Conservation (phyloP, 768 basidiomycete species). For the Amanita molliuscula region DNA sequence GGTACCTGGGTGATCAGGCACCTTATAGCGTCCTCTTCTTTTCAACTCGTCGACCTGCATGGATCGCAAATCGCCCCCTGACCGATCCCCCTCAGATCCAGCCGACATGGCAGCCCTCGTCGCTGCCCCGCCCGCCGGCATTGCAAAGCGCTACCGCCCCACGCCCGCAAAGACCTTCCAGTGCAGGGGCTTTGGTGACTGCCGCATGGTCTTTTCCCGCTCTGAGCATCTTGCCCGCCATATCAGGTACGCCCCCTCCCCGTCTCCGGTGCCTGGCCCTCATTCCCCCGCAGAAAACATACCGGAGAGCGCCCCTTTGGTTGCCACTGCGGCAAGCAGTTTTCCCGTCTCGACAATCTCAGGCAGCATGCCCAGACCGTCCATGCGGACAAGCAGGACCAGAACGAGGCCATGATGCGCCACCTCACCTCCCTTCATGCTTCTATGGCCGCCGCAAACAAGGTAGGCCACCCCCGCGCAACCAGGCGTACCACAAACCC, state of each 20-base stretch:
- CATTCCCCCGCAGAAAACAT: conserved; percentile 63
- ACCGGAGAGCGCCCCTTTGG: conserved; percentile 95
- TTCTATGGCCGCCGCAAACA: conserved; percentile 57
- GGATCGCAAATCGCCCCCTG: conserved; percentile 23
- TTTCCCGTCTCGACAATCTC: conserved; percentile 93
- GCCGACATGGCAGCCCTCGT: conserved; percentile 17
- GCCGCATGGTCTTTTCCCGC: conserved; percentile 93
- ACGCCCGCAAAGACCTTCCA: conserved; percentile 91
- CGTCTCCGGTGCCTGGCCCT: conserved; percentile 10
- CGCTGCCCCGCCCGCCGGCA: conserved; percentile 15
- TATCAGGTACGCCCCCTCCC: conserved; percentile 57
- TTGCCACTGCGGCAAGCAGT: conserved; percentile 93
- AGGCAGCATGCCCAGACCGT: conserved; percentile 97
- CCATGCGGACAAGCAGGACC: conserved; percentile 86
- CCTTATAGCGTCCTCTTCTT: conserved; percentile 12
- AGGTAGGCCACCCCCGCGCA: conserved; percentile 18
- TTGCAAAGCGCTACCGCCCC: conserved; percentile 62
- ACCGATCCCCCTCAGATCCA: conserved; percentile 18
- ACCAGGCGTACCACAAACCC: conserved; percentile 11
- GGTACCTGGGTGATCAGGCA: conserved; percentile 17
- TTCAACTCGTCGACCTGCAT: conserved; percentile 13
- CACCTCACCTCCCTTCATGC: conserved; percentile 79
- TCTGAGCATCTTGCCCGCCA: conserved; percentile 95
- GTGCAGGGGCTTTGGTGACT: conserved; percentile 90
- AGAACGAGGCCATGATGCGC: conserved; percentile 89